A percentile compares a stretch with the other conserved stretches of the same genome.
Evolutionary conservation across 371 early-diverging fungal species (phyloP).

Genomic region (Mortierella sp.): DNA sequence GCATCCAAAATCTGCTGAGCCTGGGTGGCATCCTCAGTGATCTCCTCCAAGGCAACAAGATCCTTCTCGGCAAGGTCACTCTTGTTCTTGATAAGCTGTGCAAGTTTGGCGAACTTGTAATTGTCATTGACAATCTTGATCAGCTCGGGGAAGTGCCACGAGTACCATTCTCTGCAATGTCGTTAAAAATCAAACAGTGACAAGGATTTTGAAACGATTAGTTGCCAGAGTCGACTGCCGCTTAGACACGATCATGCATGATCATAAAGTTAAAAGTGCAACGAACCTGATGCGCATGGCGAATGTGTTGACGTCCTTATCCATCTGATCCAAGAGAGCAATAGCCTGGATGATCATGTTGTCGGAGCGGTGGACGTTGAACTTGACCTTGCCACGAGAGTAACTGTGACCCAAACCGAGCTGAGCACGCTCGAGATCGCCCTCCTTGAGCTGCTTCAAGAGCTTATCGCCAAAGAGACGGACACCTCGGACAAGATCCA

Average conservation of each 20-base stretch:
- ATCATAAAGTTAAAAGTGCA: constrained; percentile 84
- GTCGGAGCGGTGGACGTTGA: constrained; percentile 96
- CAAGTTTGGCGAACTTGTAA: constrained; percentile 88
- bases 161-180: constrained; percentile 93
- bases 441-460: constrained; percentile 88
- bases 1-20: constrained; percentile 91
- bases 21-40: constrained; percentile 73
- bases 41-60: constrained; percentile 79
- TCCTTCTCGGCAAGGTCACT: constrained; percentile 80
- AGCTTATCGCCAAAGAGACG: constrained; percentile 92
- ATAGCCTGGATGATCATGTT: constrained; percentile 98
- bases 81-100: constrained; percentile 93
- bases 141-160: constrained; percentile 99
- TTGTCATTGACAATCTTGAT: constrained; percentile 95
- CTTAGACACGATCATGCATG: too few relatives aligned
- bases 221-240: too few relatives aligned
- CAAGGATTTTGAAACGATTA: too few relatives aligned
- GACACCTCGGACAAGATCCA: constrained; percentile 94
- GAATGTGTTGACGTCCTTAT: constrained; percentile 97
- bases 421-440: constrained; percentile 93
- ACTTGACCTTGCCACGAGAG: constrained; percentile 98
- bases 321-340: constrained; percentile 91
- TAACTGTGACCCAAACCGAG: constrained; percentile 98
- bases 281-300: constrained; percentile 89
- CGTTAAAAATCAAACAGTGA: constrained; percentile 37